phyloP scores from a whole-genome alignment of 202 grass and related monocot genomes.

The Musa balbisiana region DNA sequence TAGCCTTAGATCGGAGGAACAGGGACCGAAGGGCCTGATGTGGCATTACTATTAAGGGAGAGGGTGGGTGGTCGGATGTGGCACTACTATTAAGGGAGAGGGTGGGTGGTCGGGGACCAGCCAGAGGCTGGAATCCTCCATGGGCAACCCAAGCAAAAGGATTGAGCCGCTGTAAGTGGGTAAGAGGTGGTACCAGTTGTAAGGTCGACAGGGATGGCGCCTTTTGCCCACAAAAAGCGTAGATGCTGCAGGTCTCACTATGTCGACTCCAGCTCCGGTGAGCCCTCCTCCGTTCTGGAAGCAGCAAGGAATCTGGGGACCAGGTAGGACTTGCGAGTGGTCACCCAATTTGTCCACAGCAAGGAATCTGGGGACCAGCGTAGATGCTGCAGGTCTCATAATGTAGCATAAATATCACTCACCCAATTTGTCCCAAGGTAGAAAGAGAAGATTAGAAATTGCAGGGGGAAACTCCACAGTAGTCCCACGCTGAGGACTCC shows the following conservation, averaged over 20 bases:
- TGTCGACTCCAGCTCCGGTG: neutral
- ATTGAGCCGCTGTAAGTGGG: neutral
- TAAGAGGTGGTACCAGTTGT: neutral
- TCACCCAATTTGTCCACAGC: too few species aligned
- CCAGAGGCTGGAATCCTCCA: neutral
- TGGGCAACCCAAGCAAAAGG: neutral
- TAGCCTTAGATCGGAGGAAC: neutral
- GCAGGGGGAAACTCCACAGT: neutral
- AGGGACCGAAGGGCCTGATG: too few species aligned
- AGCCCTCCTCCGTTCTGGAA: neutral
- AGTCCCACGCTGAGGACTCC: neutral
- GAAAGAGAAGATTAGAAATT: neutral
- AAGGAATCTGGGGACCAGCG: too few species aligned
- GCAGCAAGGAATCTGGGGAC: neutral
- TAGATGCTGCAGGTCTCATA: too few species aligned
- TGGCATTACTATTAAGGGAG: too few species aligned
- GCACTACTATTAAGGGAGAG: too few species aligned
- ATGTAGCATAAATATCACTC: neutral
- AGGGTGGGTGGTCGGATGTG: too few species aligned
- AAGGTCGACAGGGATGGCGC: neutral
- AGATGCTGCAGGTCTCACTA: slow-evolving; percentile 1
- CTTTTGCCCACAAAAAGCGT: neutral
- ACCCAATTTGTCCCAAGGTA: neutral
- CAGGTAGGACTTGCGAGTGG: neutral
- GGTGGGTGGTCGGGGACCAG: neutral